phyloP scores from a whole-genome alignment of 257 asterid species.

The Ehretia macrophylla region DNA sequence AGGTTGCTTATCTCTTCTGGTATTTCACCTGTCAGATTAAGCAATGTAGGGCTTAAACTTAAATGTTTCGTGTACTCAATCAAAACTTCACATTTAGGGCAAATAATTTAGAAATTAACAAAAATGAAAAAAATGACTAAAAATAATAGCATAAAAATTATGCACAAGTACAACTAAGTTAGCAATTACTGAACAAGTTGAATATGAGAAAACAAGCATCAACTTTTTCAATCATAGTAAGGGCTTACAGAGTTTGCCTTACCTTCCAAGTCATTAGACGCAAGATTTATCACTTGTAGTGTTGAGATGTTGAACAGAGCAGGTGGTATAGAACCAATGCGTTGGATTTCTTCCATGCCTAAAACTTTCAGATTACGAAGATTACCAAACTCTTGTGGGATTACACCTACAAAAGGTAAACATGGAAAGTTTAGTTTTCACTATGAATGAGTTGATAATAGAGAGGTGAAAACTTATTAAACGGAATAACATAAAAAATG shows the following conservation, averaged over 20 bases:
- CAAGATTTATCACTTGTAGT: neutral
- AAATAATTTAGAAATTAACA: no score
- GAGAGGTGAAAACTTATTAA: no score
- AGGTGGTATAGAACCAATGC: conserved; percentile 22
- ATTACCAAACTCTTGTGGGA: conserved; percentile 27
- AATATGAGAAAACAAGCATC: no score
- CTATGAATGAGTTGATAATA: no score
- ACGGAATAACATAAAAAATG: no score
- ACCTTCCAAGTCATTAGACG: neutral
- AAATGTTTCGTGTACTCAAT: neutral
- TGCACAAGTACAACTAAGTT: no score
- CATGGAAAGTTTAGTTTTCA: neutral
- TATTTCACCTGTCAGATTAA: conserved; percentile 20
- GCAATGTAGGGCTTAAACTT: neutral
- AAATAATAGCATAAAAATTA: no score
- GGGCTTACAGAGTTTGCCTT: neutral
- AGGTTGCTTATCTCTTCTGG: conserved; percentile 33
- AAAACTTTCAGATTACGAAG: conserved; percentile 12
- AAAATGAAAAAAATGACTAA: no score
- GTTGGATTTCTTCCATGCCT: neutral
- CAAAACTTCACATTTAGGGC: no score
- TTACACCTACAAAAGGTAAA: conserved; percentile 21
- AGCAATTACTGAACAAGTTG: no score
- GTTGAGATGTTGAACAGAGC: conserved; percentile 31
- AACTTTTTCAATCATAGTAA: no score